Evolutionary conservation across 129 eudicot species (phyloP).

Genomic region (sunflower (Helianthus annuus)): HanXRQr2.0-SUNRISE NC_035439.2:147799337-147799836

Average conservation of each 20-base stretch:
- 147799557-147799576: constrained; percentile 66
- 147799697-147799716: too few relatives aligned
- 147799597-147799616: constrained; percentile 28
- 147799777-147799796: too few relatives aligned
- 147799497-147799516: constrained; percentile 62
- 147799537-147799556: constrained; percentile 62
- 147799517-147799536: constrained; percentile 43
- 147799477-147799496: constrained; percentile 59
- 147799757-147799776: too few relatives aligned
- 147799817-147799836: too few relatives aligned
- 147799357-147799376: constrained; percentile 62
- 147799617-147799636: constrained; percentile 66
- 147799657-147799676: constrained; percentile 50
- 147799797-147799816: too few relatives aligned
- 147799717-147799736: too few relatives aligned
- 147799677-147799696: too few relatives aligned
- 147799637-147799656: constrained; percentile 70
- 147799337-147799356: constrained; percentile 59
- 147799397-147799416: constrained; percentile 54
- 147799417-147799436: constrained; percentile 51
- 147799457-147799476: constrained; percentile 61
- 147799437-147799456: constrained; percentile 53
- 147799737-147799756: too few relatives aligned
- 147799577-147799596: constrained; percentile 80
- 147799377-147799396: constrained; percentile 61